Evolutionary conservation across 148 eudicot species (phyloP).

Genomic region (Pouteria glomerata): DNA sequence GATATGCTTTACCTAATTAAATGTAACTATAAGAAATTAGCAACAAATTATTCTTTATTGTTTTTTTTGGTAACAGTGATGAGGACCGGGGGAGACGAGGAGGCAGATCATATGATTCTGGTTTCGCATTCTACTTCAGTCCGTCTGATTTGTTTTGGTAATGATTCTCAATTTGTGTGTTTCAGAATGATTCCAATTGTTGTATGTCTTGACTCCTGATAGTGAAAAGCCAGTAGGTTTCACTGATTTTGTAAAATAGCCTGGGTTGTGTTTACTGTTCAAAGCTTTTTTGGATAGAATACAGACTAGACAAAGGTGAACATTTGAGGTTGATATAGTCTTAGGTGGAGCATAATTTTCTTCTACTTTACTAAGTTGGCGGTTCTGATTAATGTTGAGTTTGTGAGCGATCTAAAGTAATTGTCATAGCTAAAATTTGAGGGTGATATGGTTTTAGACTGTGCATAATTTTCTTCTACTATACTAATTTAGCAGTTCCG

Average conservation of each 20-base stretch:
- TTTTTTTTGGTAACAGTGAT: constrained; percentile 38
- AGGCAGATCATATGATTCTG: constrained; percentile 57
- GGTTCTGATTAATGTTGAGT: no score
- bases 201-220: no score
- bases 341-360: not conserved
- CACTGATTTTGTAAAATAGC: not conserved
- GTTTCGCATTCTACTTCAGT: constrained; percentile 47
- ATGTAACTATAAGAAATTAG: not conserved
- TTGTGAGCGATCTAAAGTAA: no score
- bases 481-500: no score
- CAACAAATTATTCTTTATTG: not conserved
- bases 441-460: no score
- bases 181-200: no score
- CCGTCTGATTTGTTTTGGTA: constrained; percentile 84
- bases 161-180: constrained; percentile 3
- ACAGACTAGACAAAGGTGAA: not conserved
- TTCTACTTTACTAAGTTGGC: no score
- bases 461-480: no score
- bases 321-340: not conserved
- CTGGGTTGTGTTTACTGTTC: not conserved
- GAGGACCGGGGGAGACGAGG: constrained; percentile 76
- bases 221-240: no score
- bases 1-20: not conserved
- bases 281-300: not conserved
- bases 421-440: no score